These are phyloP conservation scores for Allium cepa DNA, from an alignment of 106 monocot species.

Conservation along the genomic window DNA sequence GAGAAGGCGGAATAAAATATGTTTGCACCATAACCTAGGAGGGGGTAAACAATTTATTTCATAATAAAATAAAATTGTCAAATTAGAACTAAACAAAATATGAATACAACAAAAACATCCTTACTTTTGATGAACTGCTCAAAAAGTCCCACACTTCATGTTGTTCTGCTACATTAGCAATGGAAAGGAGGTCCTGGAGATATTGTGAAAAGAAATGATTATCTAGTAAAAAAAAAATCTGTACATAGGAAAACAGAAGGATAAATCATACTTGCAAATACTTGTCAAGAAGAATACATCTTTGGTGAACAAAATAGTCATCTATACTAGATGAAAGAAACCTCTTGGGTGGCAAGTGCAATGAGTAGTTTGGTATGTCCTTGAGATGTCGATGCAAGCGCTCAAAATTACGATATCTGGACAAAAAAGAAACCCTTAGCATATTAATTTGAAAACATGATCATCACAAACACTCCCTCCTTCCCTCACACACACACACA, in stretches of 20 bases:
- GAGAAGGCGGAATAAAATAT: too few relatives aligned
- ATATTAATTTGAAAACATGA: background rate
- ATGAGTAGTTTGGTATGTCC: slow-evolving; percentile 92
- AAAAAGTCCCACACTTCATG: slow-evolving; percentile 99
- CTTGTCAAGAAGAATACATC: slow-evolving; percentile 97
- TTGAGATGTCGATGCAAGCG: slow-evolving; percentile 88
- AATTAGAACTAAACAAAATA: slow-evolving; percentile 1
- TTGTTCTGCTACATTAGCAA: slow-evolving; percentile 94
- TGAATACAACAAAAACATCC: background rate
- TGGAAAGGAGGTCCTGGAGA: slow-evolving; percentile 75
- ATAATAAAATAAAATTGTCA: background rate
- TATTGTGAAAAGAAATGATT: background rate
- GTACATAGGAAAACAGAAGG: background rate
- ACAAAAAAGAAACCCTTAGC: slow-evolving; percentile 1
- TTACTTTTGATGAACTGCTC: slow-evolving; percentile 85
- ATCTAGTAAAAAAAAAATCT: background rate
- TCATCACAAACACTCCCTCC: too few relatives aligned
- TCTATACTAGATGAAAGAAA: slow-evolving; percentile 96
- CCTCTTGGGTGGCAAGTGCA: slow-evolving; percentile 95
- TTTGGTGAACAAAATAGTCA: slow-evolving; percentile 90
- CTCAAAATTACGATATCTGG: slow-evolving; percentile 96
- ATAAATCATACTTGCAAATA: slow-evolving; percentile 69
- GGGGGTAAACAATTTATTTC: slow-evolving; percentile 1
- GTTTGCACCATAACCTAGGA: too few relatives aligned
- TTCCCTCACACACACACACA: too few relatives aligned